Percentiles rank a stretch among this genome's conserved stretches.
Evolutionary conservation across 2,329 filamentous ascomycete genomes (phyloP).

Genomic region (Fusarium burgessii): DNA sequence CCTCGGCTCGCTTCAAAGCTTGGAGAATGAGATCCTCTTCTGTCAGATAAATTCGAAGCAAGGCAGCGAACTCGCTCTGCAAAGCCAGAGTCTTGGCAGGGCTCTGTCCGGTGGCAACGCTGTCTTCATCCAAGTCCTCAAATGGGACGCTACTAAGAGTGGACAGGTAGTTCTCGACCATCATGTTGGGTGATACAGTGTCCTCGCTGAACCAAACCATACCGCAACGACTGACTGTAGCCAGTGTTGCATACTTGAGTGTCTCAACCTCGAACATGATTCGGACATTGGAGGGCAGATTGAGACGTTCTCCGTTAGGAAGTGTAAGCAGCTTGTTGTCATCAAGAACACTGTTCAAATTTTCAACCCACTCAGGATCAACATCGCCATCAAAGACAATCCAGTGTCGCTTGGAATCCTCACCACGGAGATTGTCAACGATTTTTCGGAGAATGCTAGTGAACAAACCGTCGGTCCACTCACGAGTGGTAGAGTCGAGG

Average conservation of each 20-base stretch:
- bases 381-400: slow-evolving; percentile 99
- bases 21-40: slow-evolving; percentile 84
- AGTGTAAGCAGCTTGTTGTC: slow-evolving; percentile 98
- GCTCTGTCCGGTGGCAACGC: slow-evolving; percentile 78
- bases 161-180: slow-evolving; percentile 91
- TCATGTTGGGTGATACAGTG: slow-evolving; percentile 91
- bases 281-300: slow-evolving; percentile 91
- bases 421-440: slow-evolving; percentile 96
- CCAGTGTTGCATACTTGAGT: slow-evolving; percentile 95
- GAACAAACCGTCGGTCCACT: slow-evolving; percentile 99
- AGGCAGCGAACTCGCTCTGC: slow-evolving; percentile 82
- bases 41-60: slow-evolving; percentile 80
- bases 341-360: slow-evolving; percentile 98
- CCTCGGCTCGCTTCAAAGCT: slow-evolving; percentile 79
- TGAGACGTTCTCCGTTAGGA: slow-evolving; percentile 97
- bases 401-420: slow-evolving; percentile 97
- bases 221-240: slow-evolving; percentile 98
- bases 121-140: slow-evolving; percentile 95
- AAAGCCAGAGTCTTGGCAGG: slow-evolving; percentile 82
- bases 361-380: slow-evolving; percentile 99
- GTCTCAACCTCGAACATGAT: slow-evolving; percentile 99
- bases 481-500: slow-evolving; percentile 93
- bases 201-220: slow-evolving; percentile 99
- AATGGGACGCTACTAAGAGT: slow-evolving; percentile 85
- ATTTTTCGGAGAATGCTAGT: slow-evolving; percentile 98